These are phyloP conservation scores for Lycium barbarum DNA, from an alignment of 257 asterid species.

Conservation along the genomic window DNA sequence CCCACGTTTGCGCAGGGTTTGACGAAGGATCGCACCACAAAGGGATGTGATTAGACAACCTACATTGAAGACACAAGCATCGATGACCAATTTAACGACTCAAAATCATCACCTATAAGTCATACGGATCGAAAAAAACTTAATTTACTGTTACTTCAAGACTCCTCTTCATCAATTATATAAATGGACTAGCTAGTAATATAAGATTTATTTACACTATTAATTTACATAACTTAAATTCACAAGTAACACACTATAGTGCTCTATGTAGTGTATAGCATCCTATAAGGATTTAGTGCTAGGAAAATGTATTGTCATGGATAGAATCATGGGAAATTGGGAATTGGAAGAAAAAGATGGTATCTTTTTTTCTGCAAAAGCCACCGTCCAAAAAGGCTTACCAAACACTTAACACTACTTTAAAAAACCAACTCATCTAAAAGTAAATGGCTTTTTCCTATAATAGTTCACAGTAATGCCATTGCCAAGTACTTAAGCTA, in stretches of 20 bases:
- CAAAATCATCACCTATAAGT: neutral
- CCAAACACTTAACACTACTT: slow-evolving; percentile 34
- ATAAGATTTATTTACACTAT: neutral
- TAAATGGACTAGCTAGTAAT: neutral
- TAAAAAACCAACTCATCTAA: neutral
- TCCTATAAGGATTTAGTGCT: slow-evolving; percentile 26
- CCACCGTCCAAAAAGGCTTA: slow-evolving; percentile 41
- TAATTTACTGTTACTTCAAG: too few relatives aligned
- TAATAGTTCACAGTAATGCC: neutral
- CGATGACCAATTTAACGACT: neutral
- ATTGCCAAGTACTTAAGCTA: neutral
- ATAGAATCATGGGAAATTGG: slow-evolving; percentile 40
- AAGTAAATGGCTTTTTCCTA: neutral
- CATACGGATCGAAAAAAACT: rapidly evolving
- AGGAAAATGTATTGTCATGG: slow-evolving; percentile 30
- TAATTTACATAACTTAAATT: neutral
- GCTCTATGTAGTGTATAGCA: neutral
- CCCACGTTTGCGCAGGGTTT: too few relatives aligned
- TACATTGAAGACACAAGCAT: neutral
- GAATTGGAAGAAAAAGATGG: slow-evolving; percentile 29
- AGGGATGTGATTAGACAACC: too few relatives aligned
- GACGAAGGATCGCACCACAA: neutral
- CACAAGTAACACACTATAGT: neutral
- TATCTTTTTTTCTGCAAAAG: slow-evolving; percentile 27
- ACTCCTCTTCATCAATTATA: neutral